Base-by-base conservation (phyloP, 371 early-diverging fungal species). In the Rhizopus delemar region DNA sequence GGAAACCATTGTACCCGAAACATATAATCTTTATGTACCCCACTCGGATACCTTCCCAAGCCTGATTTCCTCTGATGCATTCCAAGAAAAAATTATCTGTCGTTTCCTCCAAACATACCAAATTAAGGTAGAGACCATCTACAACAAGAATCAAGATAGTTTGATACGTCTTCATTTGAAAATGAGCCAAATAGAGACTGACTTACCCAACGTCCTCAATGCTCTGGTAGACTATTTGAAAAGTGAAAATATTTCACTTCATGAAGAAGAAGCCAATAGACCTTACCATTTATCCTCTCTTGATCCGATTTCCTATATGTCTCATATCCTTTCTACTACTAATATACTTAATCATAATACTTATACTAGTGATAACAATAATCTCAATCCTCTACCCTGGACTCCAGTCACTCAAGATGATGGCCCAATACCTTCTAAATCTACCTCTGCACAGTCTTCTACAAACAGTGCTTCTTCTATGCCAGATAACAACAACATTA, bases 1-100 rank as follows among this genome's bases (percentile, higher is more conserved):
- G 38, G 68, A 66, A 59, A 60, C 65, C 2, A 67, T 75, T 50
- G 65, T 80, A 1, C 74, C 80, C 3, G 75, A 75, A 46, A 68
- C 63, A 7, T 80, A 75, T 46, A 59, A 70, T 16, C 46, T 77
- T n/a, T 66, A 68, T 51, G 63, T 69, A 1, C 75, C 78, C 7
- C 43, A 43, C n/a, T 8, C n/a, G n/a, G 43, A 29, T 7, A 41
- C 51, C 22, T 51, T 65, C 5, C n/a, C 13, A 12, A 11, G 50
- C 5, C 45, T 50, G 5, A 31, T 65, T 46, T 22, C 34, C 5
- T 52, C 56, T 1, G 56, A 56, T 11, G 8, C 15, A 2, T 65
- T 59, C 35, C 29, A 59, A 46, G 52, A 59, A 7, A 16, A 53
- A 11, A 51, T 59, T 15, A 51, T 43, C 5, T n/a, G 45, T 8